Percentiles rank a stretch among this genome's conserved stretches.
These are phyloP conservation scores for Colletotrichum sp. DNA, from an alignment of 2,329 filamentous ascomycete species.

Conservation along the genomic window DNA sequence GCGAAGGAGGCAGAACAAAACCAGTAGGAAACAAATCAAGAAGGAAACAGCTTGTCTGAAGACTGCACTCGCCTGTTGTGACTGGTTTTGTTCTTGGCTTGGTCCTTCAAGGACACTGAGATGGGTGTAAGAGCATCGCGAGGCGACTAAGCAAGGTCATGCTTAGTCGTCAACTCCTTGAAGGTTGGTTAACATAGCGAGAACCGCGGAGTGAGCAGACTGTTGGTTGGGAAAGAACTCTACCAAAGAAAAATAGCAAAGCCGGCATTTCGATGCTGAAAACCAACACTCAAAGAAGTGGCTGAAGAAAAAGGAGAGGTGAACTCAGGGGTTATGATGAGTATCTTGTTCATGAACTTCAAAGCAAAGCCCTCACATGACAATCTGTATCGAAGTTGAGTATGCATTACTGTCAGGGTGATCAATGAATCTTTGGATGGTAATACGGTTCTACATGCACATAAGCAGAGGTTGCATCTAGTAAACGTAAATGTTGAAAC, in stretches of 20 bases:
- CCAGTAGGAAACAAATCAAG: neutral
- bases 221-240: neutral
- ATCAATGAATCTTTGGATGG: neutral
- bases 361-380: neutral
- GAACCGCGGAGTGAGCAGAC: neutral
- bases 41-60: neutral
- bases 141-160: neutral
- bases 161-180: neutral
- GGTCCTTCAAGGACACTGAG: neutral
- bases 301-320: neutral
- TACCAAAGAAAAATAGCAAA: neutral
- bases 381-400: neutral
- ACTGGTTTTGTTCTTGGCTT: neutral
- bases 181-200: neutral
- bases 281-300: neutral
- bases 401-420: accelerated
- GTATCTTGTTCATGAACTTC: neutral
- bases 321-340: neutral
- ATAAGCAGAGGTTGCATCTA: neutral
- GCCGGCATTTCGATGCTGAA: accelerated
- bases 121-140: neutral
- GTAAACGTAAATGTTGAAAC: neutral
- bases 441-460: neutral
- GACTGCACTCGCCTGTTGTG: neutral
- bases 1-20: neutral